phyloP scores from a whole-genome alignment of 805 yeast genomes.

The Cyberlindnera maritima region DNA sequence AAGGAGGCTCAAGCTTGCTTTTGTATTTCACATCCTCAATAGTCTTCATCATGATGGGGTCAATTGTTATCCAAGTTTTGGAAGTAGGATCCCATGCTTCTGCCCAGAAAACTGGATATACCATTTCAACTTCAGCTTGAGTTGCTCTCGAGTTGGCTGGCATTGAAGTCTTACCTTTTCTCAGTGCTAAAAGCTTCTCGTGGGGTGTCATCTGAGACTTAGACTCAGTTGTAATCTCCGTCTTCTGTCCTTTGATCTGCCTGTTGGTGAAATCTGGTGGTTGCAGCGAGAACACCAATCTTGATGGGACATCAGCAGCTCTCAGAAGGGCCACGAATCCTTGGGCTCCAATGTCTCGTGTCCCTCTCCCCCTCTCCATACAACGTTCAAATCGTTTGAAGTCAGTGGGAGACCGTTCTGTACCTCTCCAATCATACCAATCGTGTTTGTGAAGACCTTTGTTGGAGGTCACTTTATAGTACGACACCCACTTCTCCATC shows the following conservation, averaged over 20 bases:
- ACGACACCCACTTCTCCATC: constrained; percentile 57
- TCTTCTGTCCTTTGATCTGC: constrained; percentile 12
- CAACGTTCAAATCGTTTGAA: constrained; percentile 42
- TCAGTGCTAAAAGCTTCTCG: constrained; percentile 20
- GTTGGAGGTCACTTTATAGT: constrained; percentile 46
- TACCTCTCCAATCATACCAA: constrained; percentile 39
- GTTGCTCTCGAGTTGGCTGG: constrained; percentile 13
- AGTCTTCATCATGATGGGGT: constrained; percentile 63
- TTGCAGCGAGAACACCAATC: constrained; percentile 81
- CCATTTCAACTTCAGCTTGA: constrained; percentile 26
- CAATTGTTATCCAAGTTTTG: constrained; percentile 80
- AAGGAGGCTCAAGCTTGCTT: constrained; percentile 72
- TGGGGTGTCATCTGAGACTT: constrained; percentile 5
- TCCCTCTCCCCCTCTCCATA: constrained; percentile 54
- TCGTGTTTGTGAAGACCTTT: constrained; percentile 37
- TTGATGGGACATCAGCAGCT: constrained; percentile 64
- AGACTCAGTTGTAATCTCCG: neutral
- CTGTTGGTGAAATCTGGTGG: constrained; percentile 76
- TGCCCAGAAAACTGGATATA: constrained; percentile 83
- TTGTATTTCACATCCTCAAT: constrained; percentile 60
- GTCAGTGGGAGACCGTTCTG: constrained; percentile 21
- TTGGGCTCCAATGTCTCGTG: constrained; percentile 78
- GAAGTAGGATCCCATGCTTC: constrained; percentile 86
- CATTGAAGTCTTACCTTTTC: constrained; percentile 17
- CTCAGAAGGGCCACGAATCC: constrained; percentile 81